phyloP scores from a whole-genome alignment of 2,329 filamentous ascomycete species.

The Xylariaceae sp. region DNA sequence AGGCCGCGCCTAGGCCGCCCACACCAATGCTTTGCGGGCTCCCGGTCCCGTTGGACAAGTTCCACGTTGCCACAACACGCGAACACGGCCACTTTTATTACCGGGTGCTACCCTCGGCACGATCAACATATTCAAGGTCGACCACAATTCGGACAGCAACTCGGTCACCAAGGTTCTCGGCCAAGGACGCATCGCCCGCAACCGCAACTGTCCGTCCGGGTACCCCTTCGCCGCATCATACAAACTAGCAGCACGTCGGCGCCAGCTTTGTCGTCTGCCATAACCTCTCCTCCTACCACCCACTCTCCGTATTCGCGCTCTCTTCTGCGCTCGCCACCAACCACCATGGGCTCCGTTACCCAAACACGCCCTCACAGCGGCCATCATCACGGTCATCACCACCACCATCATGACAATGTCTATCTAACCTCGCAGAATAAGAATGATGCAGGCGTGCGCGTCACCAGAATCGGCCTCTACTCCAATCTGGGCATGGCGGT shows the following conservation, averaged over 20 bases:
- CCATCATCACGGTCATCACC: conserved; percentile 56
- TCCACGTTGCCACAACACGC: conserved; percentile 9
- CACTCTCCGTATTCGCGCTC: conserved; percentile 18
- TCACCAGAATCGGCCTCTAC: conserved; percentile 81
- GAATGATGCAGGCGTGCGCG: conserved; percentile 87
- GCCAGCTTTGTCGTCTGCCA: conserved; percentile 1
- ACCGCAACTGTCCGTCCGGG: not conserved
- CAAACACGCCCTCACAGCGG: conserved; percentile 47
- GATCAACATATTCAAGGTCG: not conserved
- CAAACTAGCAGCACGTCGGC: conserved; percentile 17
- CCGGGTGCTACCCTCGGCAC: conserved; percentile 11
- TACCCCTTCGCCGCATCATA: conserved; percentile 21
- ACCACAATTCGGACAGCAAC: no score
- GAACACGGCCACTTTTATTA: conserved; percentile 4
- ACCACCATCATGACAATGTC: conserved; percentile 78
- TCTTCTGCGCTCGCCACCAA: conserved; percentile 17
- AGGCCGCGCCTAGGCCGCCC: conserved; percentile 25
- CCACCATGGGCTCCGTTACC: conserved; percentile 31
- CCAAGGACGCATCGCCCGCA: conserved; percentile 24
- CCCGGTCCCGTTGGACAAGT: conserved; percentile 12
- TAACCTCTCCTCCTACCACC: conserved; percentile 5
- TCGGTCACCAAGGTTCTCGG: conserved; percentile 12
- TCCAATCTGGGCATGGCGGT: conserved; percentile 94
- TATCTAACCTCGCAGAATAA: conserved; percentile 78
- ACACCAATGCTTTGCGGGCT: conserved; percentile 22